Base-by-base conservation (phyloP, 352 stramenopile species). In the Pythium brachiatum region DNA sequence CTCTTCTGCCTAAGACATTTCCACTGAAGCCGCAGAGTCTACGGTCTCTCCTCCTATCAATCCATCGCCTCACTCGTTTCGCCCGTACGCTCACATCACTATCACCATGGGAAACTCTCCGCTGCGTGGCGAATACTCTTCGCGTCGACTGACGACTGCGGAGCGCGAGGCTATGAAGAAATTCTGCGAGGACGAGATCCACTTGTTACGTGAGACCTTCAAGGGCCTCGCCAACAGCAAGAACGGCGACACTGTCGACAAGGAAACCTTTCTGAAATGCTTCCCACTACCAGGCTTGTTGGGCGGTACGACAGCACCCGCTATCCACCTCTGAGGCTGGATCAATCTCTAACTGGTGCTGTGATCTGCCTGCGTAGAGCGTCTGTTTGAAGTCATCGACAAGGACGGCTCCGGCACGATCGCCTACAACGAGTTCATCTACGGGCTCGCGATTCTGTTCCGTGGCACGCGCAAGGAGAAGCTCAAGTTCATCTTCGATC, bases 191-290 rank as follows among this genome's bases (percentile, higher is more conserved):
- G 79, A 91, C 46, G 82, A 93, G 61, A 89, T 95, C 56, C 78
- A 85, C 12, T 59, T 92, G 52, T 67, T 95, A 16, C 82, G 81
- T 18, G 81, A 92, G 60, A 92, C 83, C 7, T 95, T 92, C 66
- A 89, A 91, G 34, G 86, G 82, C 2, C 64, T 93, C 29, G 81
- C 83, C 1, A 80, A 81, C 47, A 67, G 60, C 27, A 83, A 79
- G 73, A 86, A 85, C 57, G 82, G 83, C 21, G 68, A 70, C 16
- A 75, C 76, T 2, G 82, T 98, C 13, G 91, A 97, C 69, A 98
- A 98, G 51, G 87, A 97, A 39, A 97, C 89, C 0, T 98, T 98
- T 69, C 83, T 97, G 66, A 97, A 97, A 71, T 96, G 92, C 55
- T 97, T 98, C 53, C 87, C 89, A 0, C 79, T 97, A 63, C 89